These are phyloP conservation scores for Acer saccharum DNA, from an alignment of 345 rosid genomes.

Conservation along the genomic window DNA sequence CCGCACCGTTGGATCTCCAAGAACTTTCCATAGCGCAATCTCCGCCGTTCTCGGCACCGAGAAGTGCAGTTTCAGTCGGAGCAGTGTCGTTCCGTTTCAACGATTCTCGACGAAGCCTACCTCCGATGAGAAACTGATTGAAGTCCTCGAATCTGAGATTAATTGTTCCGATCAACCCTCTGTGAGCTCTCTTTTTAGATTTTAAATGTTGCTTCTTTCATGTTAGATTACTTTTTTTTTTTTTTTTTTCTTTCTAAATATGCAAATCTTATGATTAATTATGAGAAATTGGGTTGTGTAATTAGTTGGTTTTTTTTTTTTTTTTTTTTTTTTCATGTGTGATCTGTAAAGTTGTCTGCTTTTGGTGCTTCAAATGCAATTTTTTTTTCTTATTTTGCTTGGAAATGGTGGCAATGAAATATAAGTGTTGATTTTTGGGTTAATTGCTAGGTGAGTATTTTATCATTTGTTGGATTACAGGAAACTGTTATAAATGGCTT, in stretches of 20 bases:
- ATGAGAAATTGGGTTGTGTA: neutral
- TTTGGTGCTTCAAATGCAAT: neutral
- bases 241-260: neutral
- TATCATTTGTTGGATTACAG: neutral
- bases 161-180: conserved; percentile 41
- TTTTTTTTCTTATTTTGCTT: neutral
- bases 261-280: neutral
- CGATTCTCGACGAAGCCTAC: conserved; percentile 36
- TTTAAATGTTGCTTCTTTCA: neutral
- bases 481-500: neutral
- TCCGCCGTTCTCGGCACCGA: conserved; percentile 19
- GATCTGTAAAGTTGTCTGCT: neutral
- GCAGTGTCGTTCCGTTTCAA: conserved; percentile 15
- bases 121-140: conserved; percentile 45
- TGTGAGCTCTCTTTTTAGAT: neutral
- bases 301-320: neutral
- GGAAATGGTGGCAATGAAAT: no score
- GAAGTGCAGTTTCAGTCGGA: conserved; percentile 24
- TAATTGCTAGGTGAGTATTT: neutral
- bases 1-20: conserved; percentile 40
- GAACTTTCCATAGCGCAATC: conserved; percentile 28
- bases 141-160: conserved; percentile 51
- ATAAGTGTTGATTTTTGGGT: neutral
- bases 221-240: neutral
- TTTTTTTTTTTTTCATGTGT: neutral